Conservation (phyloP, 148 eudicot species). For the Talinum fruticosum region DNA sequence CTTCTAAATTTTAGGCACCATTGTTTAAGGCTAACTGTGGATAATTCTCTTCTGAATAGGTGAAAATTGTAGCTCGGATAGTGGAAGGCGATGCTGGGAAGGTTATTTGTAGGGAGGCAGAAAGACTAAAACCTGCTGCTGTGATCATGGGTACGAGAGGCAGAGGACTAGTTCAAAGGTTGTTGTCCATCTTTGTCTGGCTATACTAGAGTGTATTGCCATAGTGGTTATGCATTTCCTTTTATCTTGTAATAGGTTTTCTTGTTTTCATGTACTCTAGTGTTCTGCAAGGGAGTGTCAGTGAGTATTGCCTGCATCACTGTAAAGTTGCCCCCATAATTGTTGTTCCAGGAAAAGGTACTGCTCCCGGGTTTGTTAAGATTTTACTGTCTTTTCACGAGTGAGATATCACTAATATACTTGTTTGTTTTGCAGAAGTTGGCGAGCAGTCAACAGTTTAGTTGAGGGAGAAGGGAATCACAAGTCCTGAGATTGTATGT, state of each 20-base stretch:
- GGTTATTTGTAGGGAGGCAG: slow-evolving; percentile 83
- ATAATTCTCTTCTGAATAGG: slow-evolving; percentile 33
- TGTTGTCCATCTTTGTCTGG: not conserved
- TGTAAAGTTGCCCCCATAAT: slow-evolving; percentile 78
- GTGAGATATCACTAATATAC: slow-evolving; percentile 9
- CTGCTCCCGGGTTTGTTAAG: not conserved
- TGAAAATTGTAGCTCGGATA: slow-evolving; percentile 61
- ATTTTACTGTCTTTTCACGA: not conserved
- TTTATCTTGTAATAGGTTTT: not conserved
- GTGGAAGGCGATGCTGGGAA: slow-evolving; percentile 91
- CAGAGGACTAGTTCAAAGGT: slow-evolving; percentile 79
- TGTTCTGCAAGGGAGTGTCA: slow-evolving; percentile 89
- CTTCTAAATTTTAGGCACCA: not conserved
- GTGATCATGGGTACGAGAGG: slow-evolving; percentile 87
- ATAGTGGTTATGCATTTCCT: not conserved
- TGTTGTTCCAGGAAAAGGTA: slow-evolving; percentile 92
- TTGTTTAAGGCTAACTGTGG: not conserved
- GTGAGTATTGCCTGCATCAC: slow-evolving; percentile 85
- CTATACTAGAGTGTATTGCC: no score
- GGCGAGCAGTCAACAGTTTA: slow-evolving; percentile 75
- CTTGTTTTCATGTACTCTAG: slow-evolving; percentile 24
- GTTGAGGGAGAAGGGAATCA: slow-evolving; percentile 15
- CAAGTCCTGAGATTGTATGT: slow-evolving; percentile 9
- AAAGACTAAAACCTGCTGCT: slow-evolving; percentile 75
- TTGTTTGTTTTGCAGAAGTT: slow-evolving; percentile 48